A percentile compares a stretch with the other conserved stretches of the same genome.
phyloP scores from a whole-genome alignment of 495 filamentous ascomycete species.

The Aspergillus diversus region DNA sequence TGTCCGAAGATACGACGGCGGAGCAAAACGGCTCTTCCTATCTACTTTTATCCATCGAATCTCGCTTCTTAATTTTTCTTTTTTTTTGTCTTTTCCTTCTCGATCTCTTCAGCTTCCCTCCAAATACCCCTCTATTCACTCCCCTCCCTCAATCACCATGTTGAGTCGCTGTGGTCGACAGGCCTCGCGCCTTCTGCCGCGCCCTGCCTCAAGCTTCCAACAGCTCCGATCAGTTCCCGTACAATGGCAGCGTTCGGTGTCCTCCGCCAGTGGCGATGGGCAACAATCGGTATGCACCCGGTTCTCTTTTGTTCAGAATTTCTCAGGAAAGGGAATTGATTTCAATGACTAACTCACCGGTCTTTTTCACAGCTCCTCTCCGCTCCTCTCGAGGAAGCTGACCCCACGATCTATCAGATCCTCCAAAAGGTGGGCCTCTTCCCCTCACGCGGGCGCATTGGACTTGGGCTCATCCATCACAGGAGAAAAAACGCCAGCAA shows the following conservation, averaged over 20 bases:
- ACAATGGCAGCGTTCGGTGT: slow-evolving; percentile 42
- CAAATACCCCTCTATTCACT: background rate
- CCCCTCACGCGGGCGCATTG: background rate
- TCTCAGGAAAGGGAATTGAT: background rate
- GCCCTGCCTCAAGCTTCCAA: slow-evolving; percentile 28
- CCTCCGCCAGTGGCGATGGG: slow-evolving; percentile 43
- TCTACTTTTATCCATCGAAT: slow-evolving; percentile 21
- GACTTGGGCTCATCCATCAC: slow-evolving; percentile 19
- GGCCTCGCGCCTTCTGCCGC: slow-evolving; percentile 43
- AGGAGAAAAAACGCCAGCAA: slow-evolving; percentile 96
- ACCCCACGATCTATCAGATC: slow-evolving; percentile 84
- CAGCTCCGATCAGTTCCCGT: slow-evolving; percentile 27
- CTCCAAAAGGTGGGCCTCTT: slow-evolving; percentile 74
- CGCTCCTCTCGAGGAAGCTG: slow-evolving; percentile 77
- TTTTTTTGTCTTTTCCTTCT: slow-evolving; percentile 12
- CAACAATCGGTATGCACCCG: slow-evolving; percentile 45
- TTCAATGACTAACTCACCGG: background rate
- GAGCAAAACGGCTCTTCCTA: slow-evolving; percentile 24
- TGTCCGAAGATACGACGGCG: slow-evolving; percentile 28
- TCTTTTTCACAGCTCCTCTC: slow-evolving; percentile 67
- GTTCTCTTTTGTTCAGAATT: background rate
- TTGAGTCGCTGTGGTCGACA: slow-evolving; percentile 48
- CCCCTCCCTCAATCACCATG: slow-evolving; percentile 37
- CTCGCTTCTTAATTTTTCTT: background rate
- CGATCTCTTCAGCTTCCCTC: slow-evolving; percentile 1